phyloP scores from a whole-genome alignment of 441 rosid species.

The Adansonia gregorii region DNA sequence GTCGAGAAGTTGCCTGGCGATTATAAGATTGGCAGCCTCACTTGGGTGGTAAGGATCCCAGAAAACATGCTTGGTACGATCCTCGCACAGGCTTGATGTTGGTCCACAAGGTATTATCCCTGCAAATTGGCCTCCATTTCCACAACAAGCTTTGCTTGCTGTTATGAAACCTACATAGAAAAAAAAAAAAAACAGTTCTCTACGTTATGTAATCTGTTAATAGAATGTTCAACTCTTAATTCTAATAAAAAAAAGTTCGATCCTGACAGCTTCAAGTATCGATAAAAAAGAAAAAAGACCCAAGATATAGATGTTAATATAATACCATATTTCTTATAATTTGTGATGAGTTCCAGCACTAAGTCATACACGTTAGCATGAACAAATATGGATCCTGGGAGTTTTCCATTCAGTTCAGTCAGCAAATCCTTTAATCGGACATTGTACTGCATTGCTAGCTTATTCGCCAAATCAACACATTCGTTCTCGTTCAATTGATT shows the following conservation, averaged over 20 bases:
- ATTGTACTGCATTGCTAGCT: slow-evolving; percentile 77
- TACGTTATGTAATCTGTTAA: neutral
- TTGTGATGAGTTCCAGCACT: slow-evolving; percentile 81
- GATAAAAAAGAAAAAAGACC: neutral
- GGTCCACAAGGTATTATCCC: slow-evolving; percentile 98
- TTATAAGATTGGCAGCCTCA: slow-evolving; percentile 79
- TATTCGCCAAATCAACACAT: slow-evolving; percentile 78
- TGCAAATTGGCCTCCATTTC: slow-evolving; percentile 86
- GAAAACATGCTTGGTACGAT: slow-evolving; percentile 76
- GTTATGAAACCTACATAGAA: slow-evolving; percentile 61
- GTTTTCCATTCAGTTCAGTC: slow-evolving; percentile 57
- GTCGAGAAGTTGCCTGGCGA: slow-evolving; percentile 70
- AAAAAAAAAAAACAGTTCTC: neutral
- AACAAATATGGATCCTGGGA: slow-evolving; percentile 70
- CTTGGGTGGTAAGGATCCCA: slow-evolving; percentile 99
- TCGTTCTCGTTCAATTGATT: slow-evolving; percentile 59
- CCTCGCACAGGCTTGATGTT: slow-evolving; percentile 64
- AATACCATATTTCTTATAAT: slow-evolving; percentile 67
- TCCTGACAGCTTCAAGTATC: too few species aligned
- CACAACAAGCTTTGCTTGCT: slow-evolving; percentile 81
- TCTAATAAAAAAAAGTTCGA: neutral
- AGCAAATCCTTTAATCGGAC: slow-evolving; percentile 53
- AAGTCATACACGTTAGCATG: slow-evolving; percentile 71
- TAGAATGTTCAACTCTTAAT: neutral
- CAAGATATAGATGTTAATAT: slow-evolving; percentile 24